Conservation (phyloP, 2,329 filamentous ascomycete species). For the Botryotinia narcissicola region DNA sequence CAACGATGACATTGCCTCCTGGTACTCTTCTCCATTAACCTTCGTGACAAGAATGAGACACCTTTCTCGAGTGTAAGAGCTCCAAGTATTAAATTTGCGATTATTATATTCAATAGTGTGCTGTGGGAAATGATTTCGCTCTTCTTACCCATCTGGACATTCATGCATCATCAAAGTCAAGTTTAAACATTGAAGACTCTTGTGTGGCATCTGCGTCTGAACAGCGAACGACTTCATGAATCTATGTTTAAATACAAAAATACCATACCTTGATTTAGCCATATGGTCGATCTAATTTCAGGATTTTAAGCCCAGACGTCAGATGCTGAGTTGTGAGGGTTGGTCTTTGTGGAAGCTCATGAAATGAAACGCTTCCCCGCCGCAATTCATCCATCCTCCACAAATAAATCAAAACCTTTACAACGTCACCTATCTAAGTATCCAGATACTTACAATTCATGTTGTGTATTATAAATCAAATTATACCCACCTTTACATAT, state of each 20-base stretch:
- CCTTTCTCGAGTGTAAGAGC: background rate
- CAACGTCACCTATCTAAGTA: background rate
- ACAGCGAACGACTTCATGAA: too few species aligned
- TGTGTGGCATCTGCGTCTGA: background rate
- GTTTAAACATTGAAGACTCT: background rate
- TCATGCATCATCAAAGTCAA: background rate
- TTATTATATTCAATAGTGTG: background rate
- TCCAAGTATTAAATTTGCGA: background rate
- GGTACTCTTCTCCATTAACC: background rate
- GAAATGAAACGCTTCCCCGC: conserved; percentile 6
- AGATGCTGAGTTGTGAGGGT: background rate
- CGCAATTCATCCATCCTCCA: conserved; percentile 1
- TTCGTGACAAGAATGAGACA: too few species aligned
- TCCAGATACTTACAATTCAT: background rate
- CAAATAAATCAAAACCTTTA: background rate
- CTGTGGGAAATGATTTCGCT: background rate
- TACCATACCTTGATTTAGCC: too few species aligned
- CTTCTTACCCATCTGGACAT: background rate
- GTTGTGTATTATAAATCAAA: background rate
- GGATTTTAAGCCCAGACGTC: background rate
- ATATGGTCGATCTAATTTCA: background rate
- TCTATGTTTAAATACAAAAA: background rate
- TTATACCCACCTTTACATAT: background rate
- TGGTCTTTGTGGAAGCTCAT: conserved; percentile 12
- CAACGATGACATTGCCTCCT: background rate